These are phyloP conservation scores for Candida dajiaensis DNA, from an alignment of 805 yeast genomes.

Conservation along the genomic window DNA sequence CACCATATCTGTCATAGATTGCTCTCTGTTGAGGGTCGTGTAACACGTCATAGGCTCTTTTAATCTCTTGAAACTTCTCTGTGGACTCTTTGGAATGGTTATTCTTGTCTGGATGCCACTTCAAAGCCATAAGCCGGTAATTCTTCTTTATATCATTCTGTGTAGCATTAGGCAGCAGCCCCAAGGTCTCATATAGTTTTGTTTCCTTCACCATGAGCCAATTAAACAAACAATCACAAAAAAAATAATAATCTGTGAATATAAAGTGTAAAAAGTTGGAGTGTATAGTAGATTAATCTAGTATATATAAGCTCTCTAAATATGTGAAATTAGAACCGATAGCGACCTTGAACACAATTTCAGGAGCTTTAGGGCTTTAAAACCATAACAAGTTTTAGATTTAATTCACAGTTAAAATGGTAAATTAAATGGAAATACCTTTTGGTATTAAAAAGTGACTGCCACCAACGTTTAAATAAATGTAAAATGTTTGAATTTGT, in stretches of 20 bases:
- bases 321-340: background rate
- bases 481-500: no score
- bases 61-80: slow-evolving; percentile 85
- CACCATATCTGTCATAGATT: slow-evolving; percentile 82
- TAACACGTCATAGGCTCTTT: slow-evolving; percentile 79
- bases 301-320: background rate
- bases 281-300: background rate
- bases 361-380: background rate
- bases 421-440: no score
- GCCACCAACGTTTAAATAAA: no score
- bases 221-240: background rate
- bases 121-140: slow-evolving; percentile 54
- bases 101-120: slow-evolving; percentile 79
- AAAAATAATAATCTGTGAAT: no score
- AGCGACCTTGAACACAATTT: background rate
- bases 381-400: background rate
- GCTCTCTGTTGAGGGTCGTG: slow-evolving; percentile 82
- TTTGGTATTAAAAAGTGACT: no score
- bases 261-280: no score
- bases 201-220: slow-evolving; percentile 65
- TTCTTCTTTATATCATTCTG: slow-evolving; percentile 48
- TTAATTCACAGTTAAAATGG: no score
- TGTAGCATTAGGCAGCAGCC: slow-evolving; percentile 41
- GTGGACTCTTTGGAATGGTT: slow-evolving; percentile 78
- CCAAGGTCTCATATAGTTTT: slow-evolving; percentile 56